A percentile compares a stretch with the other conserved stretches of the same genome.
Evolutionary conservation across 495 filamentous ascomycete species (phyloP).

Genomic region (Parathielavia hyrcaniae): DNA sequence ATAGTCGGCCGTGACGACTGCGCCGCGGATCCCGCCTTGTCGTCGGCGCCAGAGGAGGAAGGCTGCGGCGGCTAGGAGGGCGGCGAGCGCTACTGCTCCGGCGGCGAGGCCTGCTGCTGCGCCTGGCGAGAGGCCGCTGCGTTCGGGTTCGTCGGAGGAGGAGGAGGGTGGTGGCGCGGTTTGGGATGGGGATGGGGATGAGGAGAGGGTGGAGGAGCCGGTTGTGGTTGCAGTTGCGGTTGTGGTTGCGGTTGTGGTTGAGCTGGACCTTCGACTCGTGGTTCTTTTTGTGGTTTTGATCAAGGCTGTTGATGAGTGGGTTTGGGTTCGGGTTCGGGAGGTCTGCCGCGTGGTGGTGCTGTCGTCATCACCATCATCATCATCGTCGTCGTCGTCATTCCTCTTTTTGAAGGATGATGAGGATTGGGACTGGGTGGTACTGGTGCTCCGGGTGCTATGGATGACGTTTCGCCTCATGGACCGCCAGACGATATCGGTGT

Average conservation of each 20-base stretch:
- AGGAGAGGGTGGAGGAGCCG: not conserved
- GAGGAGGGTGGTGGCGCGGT: not conserved
- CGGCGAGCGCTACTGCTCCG: conserved; percentile 15
- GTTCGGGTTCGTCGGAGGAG: not conserved
- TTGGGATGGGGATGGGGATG: not conserved
- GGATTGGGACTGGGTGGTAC: not conserved
- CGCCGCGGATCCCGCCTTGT: conserved; percentile 20
- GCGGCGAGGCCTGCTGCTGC: conserved; percentile 25
- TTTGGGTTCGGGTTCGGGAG: not conserved
- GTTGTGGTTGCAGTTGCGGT: not conserved
- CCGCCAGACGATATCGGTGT: not conserved
- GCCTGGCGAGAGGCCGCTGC: conserved; percentile 16
- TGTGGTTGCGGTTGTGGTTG: not conserved
- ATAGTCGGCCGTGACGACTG: conserved; percentile 23
- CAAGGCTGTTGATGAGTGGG: not conserved
- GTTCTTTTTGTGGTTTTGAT: not conserved
- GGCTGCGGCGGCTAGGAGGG: conserved; percentile 10
- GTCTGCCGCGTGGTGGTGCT: not conserved
- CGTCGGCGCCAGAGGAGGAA: conserved; percentile 21
- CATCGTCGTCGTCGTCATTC: conserved; percentile 1
- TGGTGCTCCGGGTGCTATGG: not conserved
- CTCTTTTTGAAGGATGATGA: not conserved
- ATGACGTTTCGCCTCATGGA: not conserved
- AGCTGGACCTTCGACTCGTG: not conserved
- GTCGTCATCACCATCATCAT: conserved; percentile 2